Percentiles rank a stretch among this genome's conserved stretches.
These are phyloP conservation scores for Boehmeria nivea DNA, from an alignment of 306 rosid species.

Conservation along the genomic window DNA sequence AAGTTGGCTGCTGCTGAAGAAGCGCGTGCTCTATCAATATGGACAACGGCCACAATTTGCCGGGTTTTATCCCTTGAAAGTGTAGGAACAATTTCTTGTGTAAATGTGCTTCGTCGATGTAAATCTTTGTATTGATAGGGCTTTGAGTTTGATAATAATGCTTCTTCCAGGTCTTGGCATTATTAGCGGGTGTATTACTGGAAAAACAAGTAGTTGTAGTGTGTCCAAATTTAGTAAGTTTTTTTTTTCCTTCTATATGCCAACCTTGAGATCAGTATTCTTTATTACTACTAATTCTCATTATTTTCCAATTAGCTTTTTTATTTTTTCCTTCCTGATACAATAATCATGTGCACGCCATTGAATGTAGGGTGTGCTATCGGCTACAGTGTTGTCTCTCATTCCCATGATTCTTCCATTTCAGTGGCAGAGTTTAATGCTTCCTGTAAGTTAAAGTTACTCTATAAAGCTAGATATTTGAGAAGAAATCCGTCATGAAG, in stretches of 20 bases:
- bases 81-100: conserved; percentile 42
- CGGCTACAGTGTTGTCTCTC: conserved; percentile 67
- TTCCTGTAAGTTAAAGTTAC: conserved; percentile 61
- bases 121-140: neutral
- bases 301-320: conserved; percentile 4
- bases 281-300: neutral
- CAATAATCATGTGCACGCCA: conserved; percentile 29
- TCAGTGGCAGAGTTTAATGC: conserved; percentile 95
- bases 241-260: conserved; percentile 3
- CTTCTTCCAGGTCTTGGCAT: conserved; percentile 61
- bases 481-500: neutral
- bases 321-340: conserved; percentile 6
- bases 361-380: conserved; percentile 76
- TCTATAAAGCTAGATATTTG: too few species aligned
- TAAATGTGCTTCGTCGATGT: neutral
- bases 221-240: conserved; percentile 73
- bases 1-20: conserved; percentile 87
- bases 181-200: conserved; percentile 68
- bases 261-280: conserved; percentile 8
- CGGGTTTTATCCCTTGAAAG: conserved; percentile 83
- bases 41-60: conserved; percentile 85
- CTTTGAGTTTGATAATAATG: conserved; percentile 16
- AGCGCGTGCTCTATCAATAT: conserved; percentile 72
- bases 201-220: conserved; percentile 78
- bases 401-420: conserved; percentile 91